phyloP scores from a whole-genome alignment of 805 yeast genomes.

The Yarrowia sp. region DNA sequence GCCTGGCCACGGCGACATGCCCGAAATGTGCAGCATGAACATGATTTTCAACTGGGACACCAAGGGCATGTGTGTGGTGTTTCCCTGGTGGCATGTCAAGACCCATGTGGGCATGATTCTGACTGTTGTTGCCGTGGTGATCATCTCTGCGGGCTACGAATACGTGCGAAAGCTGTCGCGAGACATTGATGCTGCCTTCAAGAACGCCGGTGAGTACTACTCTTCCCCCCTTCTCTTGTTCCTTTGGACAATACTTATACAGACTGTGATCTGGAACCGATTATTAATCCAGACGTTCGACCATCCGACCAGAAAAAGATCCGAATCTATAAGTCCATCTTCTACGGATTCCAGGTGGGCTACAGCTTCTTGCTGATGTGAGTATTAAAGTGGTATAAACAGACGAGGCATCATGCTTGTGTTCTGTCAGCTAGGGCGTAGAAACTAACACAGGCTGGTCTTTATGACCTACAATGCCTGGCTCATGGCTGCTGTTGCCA shows the following conservation, averaged over 20 bases:
- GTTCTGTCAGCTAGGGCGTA: too few species aligned
- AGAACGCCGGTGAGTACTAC: constrained; percentile 18
- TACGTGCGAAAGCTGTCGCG: constrained; percentile 53
- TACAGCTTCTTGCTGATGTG: constrained; percentile 61
- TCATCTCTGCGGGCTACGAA: constrained; percentile 67
- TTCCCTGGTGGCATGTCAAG: constrained; percentile 80
- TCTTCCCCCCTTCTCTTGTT: background rate
- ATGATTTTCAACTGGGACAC: constrained; percentile 86
- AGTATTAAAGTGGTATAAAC: constrained; percentile 38
- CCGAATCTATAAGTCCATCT: constrained; percentile 43
- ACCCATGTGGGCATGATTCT: constrained; percentile 59
- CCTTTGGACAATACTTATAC: constrained; percentile 9
- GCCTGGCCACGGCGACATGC: constrained; percentile 41
- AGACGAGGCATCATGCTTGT: too few species aligned
- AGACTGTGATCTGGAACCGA: constrained; percentile 35
- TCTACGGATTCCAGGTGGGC: constrained; percentile 71
- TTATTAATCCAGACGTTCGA: constrained; percentile 23
- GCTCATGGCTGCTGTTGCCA: constrained; percentile 75
- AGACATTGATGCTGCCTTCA: constrained; percentile 39
- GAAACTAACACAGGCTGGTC: constrained; percentile 78
- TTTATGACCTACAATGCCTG: constrained; percentile 88
- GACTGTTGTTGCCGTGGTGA: constrained; percentile 59
- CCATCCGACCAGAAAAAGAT: constrained; percentile 19
- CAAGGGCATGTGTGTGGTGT: constrained; percentile 72
- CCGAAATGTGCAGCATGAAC: constrained; percentile 42